These are phyloP conservation scores for Babesia caballi DNA, from an alignment of 169 alveolate genomes.

Conservation along the genomic window DNA sequence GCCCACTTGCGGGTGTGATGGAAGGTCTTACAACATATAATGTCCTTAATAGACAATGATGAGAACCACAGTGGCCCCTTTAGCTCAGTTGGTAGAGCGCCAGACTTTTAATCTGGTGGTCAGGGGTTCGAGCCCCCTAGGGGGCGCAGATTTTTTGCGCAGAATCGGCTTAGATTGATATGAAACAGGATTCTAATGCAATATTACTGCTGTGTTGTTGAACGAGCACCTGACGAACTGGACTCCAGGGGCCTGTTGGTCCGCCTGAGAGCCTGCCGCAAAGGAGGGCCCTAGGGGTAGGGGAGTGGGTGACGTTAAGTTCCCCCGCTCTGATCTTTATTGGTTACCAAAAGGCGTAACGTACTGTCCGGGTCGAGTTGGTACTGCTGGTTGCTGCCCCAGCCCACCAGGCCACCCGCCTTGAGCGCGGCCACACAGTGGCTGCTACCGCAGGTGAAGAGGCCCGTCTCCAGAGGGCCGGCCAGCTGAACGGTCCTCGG, in stretches of 20 bases:
- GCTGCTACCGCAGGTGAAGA: slow-evolving; percentile 35
- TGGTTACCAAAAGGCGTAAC: background rate
- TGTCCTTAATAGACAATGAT: background rate
- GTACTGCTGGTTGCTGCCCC: slow-evolving; percentile 48
- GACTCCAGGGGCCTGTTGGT: background rate
- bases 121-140: slow-evolving; percentile 99
- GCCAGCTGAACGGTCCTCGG: slow-evolving; percentile 14
- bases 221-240: slow-evolving; percentile 44
- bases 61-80: slow-evolving; percentile 69
- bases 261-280: background rate
- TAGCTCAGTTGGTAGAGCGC: slow-evolving; percentile 99
- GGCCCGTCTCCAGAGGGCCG: background rate
- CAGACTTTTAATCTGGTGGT: slow-evolving; percentile 99
- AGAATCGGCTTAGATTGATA: too few relatives aligned
- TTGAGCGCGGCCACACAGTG: slow-evolving; percentile 49
- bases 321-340: slow-evolving; percentile 4
- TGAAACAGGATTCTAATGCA: background rate
- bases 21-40: background rate
- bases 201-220: slow-evolving; percentile 55
- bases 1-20: background rate
- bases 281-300: background rate
- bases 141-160: slow-evolving; percentile 58
- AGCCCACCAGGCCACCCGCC: slow-evolving; percentile 6
- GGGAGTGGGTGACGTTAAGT: slow-evolving; percentile 10
- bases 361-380: slow-evolving; percentile 26